A percentile compares a stretch with the other conserved stretches of the same genome.
These are phyloP conservation scores for Cyberlindnera xishuangbannaensis DNA, from an alignment of 805 yeast species.

Conservation along the genomic window DNA sequence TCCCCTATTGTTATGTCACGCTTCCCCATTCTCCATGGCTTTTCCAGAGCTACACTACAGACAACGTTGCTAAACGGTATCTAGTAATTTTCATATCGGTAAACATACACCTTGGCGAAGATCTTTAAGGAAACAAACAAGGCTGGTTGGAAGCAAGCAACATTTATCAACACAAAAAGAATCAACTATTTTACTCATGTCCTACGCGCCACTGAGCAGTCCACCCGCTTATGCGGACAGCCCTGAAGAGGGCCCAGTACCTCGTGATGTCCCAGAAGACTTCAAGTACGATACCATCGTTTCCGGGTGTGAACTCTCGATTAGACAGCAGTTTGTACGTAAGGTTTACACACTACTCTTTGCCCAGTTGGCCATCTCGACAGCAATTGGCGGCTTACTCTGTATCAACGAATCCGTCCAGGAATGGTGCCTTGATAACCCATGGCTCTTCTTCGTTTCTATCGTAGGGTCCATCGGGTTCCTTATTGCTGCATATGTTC, in stretches of 20 bases:
- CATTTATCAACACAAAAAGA: too few species aligned
- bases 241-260: constrained; percentile 7
- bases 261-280: constrained; percentile 51
- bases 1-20: too few species aligned
- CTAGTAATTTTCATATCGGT: too few species aligned
- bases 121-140: too few species aligned
- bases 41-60: too few species aligned
- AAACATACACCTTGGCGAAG: too few species aligned
- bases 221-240: constrained; percentile 25
- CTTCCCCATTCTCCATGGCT: too few species aligned
- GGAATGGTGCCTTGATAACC: constrained; percentile 50
- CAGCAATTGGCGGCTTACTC: constrained; percentile 49
- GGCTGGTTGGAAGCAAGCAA: too few species aligned
- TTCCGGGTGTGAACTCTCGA: constrained; percentile 67
- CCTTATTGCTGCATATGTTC: constrained; percentile 55
- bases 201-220: constrained; percentile 21
- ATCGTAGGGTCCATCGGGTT: constrained; percentile 56
- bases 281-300: constrained; percentile 78
- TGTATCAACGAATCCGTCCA: constrained; percentile 38
- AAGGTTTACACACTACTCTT: constrained; percentile 72
- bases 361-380: constrained; percentile 58
- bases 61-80: too few species aligned
- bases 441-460: constrained; percentile 54
- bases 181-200: too few species aligned
- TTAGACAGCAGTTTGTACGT: constrained; percentile 70